These are phyloP conservation scores for Pythium dissimile DNA, from an alignment of 352 stramenopile species.

Conservation along the genomic window DNA sequence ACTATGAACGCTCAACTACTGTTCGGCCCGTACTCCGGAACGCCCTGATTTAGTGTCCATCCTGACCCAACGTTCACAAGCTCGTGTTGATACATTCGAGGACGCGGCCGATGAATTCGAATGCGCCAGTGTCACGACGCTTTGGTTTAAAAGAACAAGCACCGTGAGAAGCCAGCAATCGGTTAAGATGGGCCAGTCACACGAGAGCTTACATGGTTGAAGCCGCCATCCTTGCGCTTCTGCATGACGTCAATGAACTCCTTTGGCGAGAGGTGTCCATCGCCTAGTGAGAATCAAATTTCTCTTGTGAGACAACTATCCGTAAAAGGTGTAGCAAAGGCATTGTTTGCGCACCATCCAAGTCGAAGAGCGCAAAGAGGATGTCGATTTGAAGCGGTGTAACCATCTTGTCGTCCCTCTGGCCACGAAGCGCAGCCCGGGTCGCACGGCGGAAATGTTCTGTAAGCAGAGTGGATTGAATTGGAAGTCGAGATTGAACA, in stretches of 20 bases:
- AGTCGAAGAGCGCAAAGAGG: constrained; percentile 79
- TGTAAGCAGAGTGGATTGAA: constrained; percentile 17
- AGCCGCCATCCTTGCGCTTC: constrained; percentile 78
- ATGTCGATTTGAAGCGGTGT: constrained; percentile 84
- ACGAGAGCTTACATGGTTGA: constrained; percentile 54
- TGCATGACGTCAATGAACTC: constrained; percentile 88
- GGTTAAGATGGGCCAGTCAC: background rate
- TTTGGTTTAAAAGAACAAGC: constrained; percentile 14
- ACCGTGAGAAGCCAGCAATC: background rate
- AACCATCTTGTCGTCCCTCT: constrained; percentile 56
- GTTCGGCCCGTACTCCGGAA: constrained; percentile 72
- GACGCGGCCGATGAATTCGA: constrained; percentile 63
- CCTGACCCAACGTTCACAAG: constrained; percentile 21
- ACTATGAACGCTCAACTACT: constrained; percentile 65
- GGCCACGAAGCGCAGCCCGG: constrained; percentile 53
- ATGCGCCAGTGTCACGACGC: constrained; percentile 71
- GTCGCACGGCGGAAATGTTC: constrained; percentile 80
- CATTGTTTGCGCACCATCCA: constrained; percentile 38
- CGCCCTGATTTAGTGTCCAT: too few relatives aligned
- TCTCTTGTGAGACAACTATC: background rate
- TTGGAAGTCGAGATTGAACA: background rate
- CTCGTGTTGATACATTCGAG: constrained; percentile 61
- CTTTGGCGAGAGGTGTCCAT: constrained; percentile 70
- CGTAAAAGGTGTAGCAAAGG: background rate
- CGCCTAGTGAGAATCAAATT: constrained; percentile 29